A percentile compares a stretch with the other conserved stretches of the same genome.
These are phyloP conservation scores for Fusarium nematophilum DNA, from an alignment of 2,329 filamentous ascomycete species.

Conservation along the genomic window DNA sequence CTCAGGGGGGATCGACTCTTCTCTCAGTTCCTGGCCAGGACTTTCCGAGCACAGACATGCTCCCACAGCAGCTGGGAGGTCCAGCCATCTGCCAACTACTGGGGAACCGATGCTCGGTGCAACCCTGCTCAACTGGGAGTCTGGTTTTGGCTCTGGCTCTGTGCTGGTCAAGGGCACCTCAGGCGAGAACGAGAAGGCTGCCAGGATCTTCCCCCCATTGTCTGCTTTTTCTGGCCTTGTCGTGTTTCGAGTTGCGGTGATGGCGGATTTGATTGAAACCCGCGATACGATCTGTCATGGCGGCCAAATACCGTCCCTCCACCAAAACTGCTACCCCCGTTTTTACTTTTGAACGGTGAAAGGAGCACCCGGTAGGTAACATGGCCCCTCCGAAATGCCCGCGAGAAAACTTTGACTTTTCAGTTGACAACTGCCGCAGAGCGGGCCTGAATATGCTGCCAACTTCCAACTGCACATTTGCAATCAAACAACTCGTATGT, in stretches of 20 bases:
- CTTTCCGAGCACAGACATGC: constrained; percentile 7
- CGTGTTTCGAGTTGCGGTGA: constrained; percentile 44
- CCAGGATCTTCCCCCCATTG: constrained; percentile 9
- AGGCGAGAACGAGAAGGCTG: constrained; percentile 5
- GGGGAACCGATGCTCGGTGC: constrained; percentile 11
- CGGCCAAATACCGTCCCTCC: neutral
- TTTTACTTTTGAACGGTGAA: constrained; percentile 19
- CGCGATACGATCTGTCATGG: constrained; percentile 16
- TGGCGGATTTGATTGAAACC: constrained; percentile 23
- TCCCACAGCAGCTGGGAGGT: constrained; percentile 4
- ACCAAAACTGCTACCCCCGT: constrained; percentile 14
- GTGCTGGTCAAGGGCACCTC: neutral
- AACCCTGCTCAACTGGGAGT: constrained; percentile 16
- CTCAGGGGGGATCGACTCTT: neutral
- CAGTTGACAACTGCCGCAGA: neutral
- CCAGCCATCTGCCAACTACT: constrained; percentile 17
- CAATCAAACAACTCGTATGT: constrained; percentile 23
- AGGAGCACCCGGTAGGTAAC: constrained; percentile 12
- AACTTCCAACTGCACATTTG: neutral
- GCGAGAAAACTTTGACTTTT: neutral
- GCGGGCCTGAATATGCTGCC: neutral
- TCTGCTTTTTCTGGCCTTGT: constrained; percentile 30
- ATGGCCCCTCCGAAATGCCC: neutral
- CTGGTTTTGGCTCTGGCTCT: neutral
- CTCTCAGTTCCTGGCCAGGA: constrained; percentile 2